Evolutionary conservation across 306 rosid genomes (phyloP).

Genomic region (Parietaria judaica): DNA sequence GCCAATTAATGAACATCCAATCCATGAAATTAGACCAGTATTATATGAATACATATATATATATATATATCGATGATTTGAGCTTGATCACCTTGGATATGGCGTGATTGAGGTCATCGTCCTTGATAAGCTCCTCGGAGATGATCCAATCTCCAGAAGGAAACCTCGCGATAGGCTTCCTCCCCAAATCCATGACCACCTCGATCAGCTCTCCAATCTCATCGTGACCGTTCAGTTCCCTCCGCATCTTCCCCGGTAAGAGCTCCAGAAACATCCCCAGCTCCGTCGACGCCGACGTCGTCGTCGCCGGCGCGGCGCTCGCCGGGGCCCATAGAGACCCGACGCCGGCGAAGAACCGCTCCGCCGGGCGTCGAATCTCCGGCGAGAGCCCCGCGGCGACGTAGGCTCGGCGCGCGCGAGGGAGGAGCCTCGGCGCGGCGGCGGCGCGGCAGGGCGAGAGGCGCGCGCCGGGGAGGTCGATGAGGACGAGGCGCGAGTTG

Average conservation of each 20-base stretch:
- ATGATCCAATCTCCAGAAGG: constrained; percentile 93
- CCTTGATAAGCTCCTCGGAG: constrained; percentile 47
- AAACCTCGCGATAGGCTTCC: constrained; percentile 81
- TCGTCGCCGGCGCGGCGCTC: constrained; percentile 32
- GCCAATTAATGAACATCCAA: not conserved
- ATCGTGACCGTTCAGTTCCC: constrained; percentile 44
- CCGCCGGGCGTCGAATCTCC: constrained; percentile 71
- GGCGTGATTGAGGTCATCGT: constrained; percentile 67
- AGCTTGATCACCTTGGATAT: constrained; percentile 59
- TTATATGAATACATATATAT: no score
- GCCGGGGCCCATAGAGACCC: constrained; percentile 24
- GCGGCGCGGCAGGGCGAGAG: constrained; percentile 39
- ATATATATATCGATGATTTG: no score
- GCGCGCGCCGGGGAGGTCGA: constrained; percentile 63
- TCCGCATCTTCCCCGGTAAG: constrained; percentile 60
- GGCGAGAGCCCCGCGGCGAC: constrained; percentile 46
- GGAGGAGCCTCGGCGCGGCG: constrained; percentile 42
- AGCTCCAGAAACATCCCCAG: constrained; percentile 59
- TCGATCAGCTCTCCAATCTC: constrained; percentile 69
- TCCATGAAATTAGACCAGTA: not conserved
- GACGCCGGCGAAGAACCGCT: constrained; percentile 47
- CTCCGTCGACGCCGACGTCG: constrained; percentile 28
- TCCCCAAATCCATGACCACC: constrained; percentile 93
- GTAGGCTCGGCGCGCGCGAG: constrained; percentile 24
- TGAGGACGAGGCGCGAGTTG: constrained; percentile 54